Base-by-base conservation (phyloP, 768 basidiomycete species). In the Suillus lakei region DNA sequence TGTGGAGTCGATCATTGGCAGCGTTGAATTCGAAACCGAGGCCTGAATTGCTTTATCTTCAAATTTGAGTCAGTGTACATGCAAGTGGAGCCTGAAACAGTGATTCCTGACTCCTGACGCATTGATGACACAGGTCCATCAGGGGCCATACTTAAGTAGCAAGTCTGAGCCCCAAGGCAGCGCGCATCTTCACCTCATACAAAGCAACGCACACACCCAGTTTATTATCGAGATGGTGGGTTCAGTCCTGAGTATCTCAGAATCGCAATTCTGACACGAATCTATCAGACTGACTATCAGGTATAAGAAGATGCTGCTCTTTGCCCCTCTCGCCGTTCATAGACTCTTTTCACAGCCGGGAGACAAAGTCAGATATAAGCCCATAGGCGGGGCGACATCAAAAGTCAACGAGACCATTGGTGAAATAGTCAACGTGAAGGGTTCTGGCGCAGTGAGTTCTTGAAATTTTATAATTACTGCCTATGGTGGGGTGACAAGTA, bases 331-430 rank as follows among this genome's bases (percentile, higher is more conserved):
- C n/a, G 6, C 15, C 2, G 9, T 18, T 44, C 12, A 63, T 72
- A 38, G 65, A 13, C 44, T 21, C n/a, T 43, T 23, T 54, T 10
- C 18, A 53, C 54, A 78, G 79, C 67, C 74, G 65, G 81, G 81
- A 61, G 80, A 84, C 66, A 78, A 71, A 64, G 79, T 84, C 68
- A 81, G 82, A 67, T 84, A 83, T 64, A 76, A 80, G 60, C 80
- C 79, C 46, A 77, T 83, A 38, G 83, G 83, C 12, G 82, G 80
- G 26, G 68, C 59, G 9, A 26, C 63, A 7, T 81, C 83, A 66
- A 80, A 79, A 23, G 79, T 84, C 58, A 68, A 79, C 3, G 78
- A 81, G 68, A 78, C 76, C 8, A 70, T 69, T 8, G 82, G 80
- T 12, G 70, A 74, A 30, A 77, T 83, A 26, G 72, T 77, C 38